A percentile compares a stretch with the other conserved stretches of the same genome.
phyloP scores from a whole-genome alignment of 371 early-diverging fungal species.

The Pancytospora philotis region DNA sequence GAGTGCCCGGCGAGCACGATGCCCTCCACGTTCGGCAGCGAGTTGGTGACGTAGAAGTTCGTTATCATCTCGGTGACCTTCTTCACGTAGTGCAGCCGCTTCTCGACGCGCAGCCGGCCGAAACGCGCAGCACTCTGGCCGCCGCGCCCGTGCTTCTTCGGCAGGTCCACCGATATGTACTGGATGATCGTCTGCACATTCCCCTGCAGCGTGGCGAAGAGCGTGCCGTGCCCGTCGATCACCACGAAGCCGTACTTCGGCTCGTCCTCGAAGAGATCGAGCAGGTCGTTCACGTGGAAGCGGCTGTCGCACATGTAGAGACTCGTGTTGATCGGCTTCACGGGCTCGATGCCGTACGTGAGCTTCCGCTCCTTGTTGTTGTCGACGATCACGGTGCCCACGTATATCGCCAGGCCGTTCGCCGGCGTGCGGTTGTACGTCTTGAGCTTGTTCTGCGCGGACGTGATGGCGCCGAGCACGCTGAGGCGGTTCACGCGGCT shows the following conservation, averaged over 20 bases:
- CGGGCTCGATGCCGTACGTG: slow-evolving; percentile 93
- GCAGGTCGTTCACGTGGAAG: slow-evolving; percentile 85
- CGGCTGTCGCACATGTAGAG: slow-evolving; percentile 98
- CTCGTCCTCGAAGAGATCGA: slow-evolving; percentile 82
- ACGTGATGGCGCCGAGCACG: slow-evolving; percentile 91
- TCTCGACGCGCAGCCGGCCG: slow-evolving; percentile 92
- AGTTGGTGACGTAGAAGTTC: slow-evolving; percentile 76
- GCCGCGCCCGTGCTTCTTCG: slow-evolving; percentile 99
- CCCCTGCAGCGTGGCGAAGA: slow-evolving; percentile 91
- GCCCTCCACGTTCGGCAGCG: slow-evolving; percentile 80
- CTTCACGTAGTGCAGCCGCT: slow-evolving; percentile 92
- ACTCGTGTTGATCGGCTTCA: slow-evolving; percentile 97
- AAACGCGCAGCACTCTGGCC: slow-evolving; percentile 99
- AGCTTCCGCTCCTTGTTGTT: slow-evolving; percentile 94
- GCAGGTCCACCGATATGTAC: slow-evolving; percentile 83
- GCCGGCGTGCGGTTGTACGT: slow-evolving; percentile 77
- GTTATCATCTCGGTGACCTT: slow-evolving; percentile 90
- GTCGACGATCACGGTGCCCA: slow-evolving; percentile 89
- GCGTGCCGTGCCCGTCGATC: slow-evolving; percentile 93
- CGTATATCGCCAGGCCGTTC: slow-evolving; percentile 77
- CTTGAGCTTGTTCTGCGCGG: slow-evolving; percentile 91
- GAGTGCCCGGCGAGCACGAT: slow-evolving; percentile 89
- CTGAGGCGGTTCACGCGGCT: slow-evolving; percentile 93
- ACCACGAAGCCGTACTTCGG: slow-evolving; percentile 94
- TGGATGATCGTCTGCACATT: slow-evolving; percentile 88